Evolutionary conservation across 768 basidiomycete genomes (phyloP).

Genomic region (Multifurca ochricompacta): DNA sequence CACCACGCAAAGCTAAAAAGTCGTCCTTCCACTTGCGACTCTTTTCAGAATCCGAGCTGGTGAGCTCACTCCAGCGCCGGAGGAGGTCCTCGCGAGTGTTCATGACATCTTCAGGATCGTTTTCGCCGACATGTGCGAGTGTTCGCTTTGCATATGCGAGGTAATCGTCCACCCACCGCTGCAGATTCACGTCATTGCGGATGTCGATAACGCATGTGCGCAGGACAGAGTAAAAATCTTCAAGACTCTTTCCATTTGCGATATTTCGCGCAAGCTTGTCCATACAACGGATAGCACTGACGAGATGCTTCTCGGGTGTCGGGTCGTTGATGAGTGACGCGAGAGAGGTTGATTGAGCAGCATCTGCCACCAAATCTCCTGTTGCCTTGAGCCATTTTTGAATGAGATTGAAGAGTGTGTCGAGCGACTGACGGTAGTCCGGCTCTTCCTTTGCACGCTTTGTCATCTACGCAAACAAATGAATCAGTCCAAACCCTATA

Average conservation of each 20-base stretch:
- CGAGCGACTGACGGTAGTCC: conserved; percentile 48
- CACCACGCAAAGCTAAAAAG: conserved; percentile 37
- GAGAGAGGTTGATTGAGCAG: conserved; percentile 39
- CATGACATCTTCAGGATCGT: conserved; percentile 39
- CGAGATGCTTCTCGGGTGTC: conserved; percentile 53
- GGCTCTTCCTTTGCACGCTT: conserved; percentile 57
- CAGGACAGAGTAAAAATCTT: conserved; percentile 37
- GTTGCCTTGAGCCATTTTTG: conserved; percentile 50
- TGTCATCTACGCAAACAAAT: conserved; percentile 44
- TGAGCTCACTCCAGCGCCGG: conserved; percentile 41
- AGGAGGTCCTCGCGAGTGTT: conserved; percentile 38
- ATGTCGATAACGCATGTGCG: conserved; percentile 41
- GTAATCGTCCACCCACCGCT: conserved; percentile 48
- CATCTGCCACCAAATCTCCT: conserved; percentile 41
- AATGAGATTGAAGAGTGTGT: conserved; percentile 47
- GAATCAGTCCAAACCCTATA: neutral
- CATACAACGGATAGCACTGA: conserved; percentile 39
- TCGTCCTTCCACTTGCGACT: conserved; percentile 46
- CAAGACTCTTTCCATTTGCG: conserved; percentile 41
- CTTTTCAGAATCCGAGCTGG: conserved; percentile 36
- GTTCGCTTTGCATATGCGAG: conserved; percentile 38
- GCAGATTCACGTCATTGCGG: conserved; percentile 45
- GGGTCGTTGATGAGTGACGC: conserved; percentile 53
- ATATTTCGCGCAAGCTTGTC: conserved; percentile 45
- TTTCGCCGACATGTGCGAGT: conserved; percentile 46